These are phyloP conservation scores for Aspergillus unguis DNA, from an alignment of 2,329 filamentous ascomycete genomes.

Conservation along the genomic window DNA sequence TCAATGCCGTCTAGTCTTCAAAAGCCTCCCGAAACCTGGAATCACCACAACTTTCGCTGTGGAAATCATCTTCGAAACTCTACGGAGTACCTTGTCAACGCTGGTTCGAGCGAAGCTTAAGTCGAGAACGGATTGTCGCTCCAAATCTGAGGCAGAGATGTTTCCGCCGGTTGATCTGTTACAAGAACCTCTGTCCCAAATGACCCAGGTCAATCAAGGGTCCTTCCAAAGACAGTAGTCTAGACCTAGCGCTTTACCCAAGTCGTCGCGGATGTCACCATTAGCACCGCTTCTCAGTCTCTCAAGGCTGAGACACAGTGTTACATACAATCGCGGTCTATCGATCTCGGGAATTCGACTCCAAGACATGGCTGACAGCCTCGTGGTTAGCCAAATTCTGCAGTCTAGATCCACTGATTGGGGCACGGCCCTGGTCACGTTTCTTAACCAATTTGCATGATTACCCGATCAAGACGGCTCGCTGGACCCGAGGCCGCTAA, in stretches of 20 bases:
- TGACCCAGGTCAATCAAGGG: slow-evolving; percentile 3
- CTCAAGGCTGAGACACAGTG: background rate
- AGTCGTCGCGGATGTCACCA: slow-evolving; percentile 6
- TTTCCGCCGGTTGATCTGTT: background rate
- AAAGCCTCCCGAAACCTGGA: background rate
- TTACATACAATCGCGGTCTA: slow-evolving; percentile 13
- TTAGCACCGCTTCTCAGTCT: background rate
- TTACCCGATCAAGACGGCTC: background rate
- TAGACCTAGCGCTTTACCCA: slow-evolving; percentile 8
- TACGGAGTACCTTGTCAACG: background rate
- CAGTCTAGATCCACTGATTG: slow-evolving; percentile 17
- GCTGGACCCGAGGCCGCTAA: slow-evolving; percentile 2
- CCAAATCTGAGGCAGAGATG: no score
- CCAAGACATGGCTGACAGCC: slow-evolving; percentile 8
- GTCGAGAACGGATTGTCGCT: no score
- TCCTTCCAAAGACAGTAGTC: slow-evolving; percentile 5
- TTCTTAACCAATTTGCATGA: slow-evolving; percentile 10
- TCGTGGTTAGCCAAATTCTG: slow-evolving; percentile 23
- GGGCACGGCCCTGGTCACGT: slow-evolving; percentile 16
- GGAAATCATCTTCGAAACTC: background rate
- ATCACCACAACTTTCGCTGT: background rate
- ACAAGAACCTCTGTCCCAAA: background rate
- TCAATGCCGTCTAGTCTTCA: background rate
- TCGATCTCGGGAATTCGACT: background rate
- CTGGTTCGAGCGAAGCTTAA: background rate